Evolutionary conservation across 31 red algal genomes (phyloP), one percentile per base, ranked within the genome.

Genomic region (Odonthalia washingtoniensis): DNA sequence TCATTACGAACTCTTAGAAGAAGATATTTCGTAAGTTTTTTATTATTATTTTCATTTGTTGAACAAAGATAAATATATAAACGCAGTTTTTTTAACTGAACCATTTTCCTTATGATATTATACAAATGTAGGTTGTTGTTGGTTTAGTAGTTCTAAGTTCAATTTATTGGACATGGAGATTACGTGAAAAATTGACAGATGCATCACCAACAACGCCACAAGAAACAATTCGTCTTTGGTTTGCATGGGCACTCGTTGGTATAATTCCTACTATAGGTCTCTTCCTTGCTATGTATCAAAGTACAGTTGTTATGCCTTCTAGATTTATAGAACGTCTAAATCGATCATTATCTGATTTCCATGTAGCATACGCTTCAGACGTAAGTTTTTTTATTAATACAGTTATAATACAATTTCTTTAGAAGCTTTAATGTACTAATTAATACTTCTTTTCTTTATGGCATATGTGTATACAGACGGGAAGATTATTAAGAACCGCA

Each of bases 211-310:
- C 30, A 64, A 35, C 82, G 17, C 31, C 37, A 31, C 68, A 85
- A 60, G 82, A 85, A 18, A 52, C 82, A 4, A 32, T 85, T 12
- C 82, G 82, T 6, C 82, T 85, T 43, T 85, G 82, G 82, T 74
- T 85, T 72, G 82, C 82, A 9, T 85, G 82, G 82, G 66, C 39
- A 21, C 52, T 85, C 21, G 27, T 85, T 33, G 82, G 82, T 21
- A 60, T 85, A 18, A 67, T 66, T 36, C 82, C 82, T 26, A 26
- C 39, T 26, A 26, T 85, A 27, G n/a, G 42, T 17, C 46, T 85
- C 67, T 85, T 85, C 46, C 42, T 39, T 38, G 82, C 33, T 4
- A 74, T 73, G 35, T 85, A 85, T 61, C 65, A 85, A 74, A 85
- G 82, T 60, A 46, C 82, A 17, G 60, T 85, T 6, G 67, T 85